Base-by-base conservation (phyloP, 2,329 filamentous ascomycete genomes). In the Hypoxylon sp. region DNA sequence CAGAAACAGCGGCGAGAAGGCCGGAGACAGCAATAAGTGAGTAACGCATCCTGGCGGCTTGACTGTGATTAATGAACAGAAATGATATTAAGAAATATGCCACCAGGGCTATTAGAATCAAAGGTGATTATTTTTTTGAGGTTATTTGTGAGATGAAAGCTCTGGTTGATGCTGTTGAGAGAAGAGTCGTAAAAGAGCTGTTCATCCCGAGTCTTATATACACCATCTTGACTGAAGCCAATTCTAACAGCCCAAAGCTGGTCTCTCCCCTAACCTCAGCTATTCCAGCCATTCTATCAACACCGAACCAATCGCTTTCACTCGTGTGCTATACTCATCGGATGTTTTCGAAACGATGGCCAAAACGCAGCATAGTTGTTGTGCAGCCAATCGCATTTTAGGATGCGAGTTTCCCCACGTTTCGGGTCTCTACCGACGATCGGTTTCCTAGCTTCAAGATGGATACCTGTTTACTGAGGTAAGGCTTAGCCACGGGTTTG, bases 11-110 rank as follows among this genome's bases (percentile, higher is more conserved):
- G 58, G 71, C 69, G 12, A 77, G 66, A 57, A 77, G 70, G 67
- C 74, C 71, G 25, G 73, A 73, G 54, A 63, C 57, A 48, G 72
- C 45, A 56, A 75, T 45, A 37, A 71, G 39, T 51, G 74, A 73
- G 68, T 73, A 76, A 56, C 69, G 74, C 75, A 77, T 77, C 32
- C 71, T 76, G 58, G 56, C 59, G 37, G 41, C 2, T 60, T n/a
- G 41, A 46, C 57, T 57, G 39, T 30, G 23, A 54, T 59, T 59
- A 55, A 52, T 43, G 16, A 56, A 61, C 23, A 41, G 30, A 27
- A 67, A 61, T 41, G 37, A 58, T 30, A 34, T 23, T 55, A 37
- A 58, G 14, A 14, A 64, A 65, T 54, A 61, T 58, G 74, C 75
- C 75, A 62, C 75, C 75, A 27, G 75, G 75, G 74, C 74, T 69